Percentiles rank a stretch among this genome's conserved stretches.
These are phyloP conservation scores for Penstemon eatonii DNA, from an alignment of 257 asterid species.

Conservation along the genomic window DNA sequence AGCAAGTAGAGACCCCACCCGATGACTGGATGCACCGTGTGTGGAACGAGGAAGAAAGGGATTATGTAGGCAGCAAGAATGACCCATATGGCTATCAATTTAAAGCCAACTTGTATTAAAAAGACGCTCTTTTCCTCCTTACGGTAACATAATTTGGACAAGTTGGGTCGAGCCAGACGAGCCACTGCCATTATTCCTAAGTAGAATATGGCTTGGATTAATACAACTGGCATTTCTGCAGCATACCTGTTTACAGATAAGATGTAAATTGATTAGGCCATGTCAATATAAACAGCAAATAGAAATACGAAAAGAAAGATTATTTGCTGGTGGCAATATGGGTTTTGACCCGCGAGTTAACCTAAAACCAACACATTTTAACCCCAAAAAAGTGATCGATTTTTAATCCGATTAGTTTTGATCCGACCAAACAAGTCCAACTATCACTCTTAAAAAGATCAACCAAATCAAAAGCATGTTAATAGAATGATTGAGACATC, in stretches of 20 bases:
- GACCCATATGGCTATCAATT: conserved; percentile 67
- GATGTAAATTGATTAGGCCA: conserved; percentile 4
- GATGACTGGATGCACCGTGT: conserved; percentile 70
- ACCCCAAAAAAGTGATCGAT: too few species aligned
- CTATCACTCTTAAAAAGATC: too few species aligned
- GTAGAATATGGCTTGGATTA: conserved; percentile 60
- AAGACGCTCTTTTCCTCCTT: conserved; percentile 67
- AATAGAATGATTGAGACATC: too few species aligned
- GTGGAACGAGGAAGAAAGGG: conserved; percentile 78
- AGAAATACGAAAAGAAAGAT: too few species aligned
- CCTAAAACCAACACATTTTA: too few species aligned
- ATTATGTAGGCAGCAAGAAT: conserved; percentile 63
- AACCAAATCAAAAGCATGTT: too few species aligned
- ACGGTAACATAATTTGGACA: conserved; percentile 72
- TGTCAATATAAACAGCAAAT: too few species aligned
- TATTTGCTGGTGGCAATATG: too few species aligned
- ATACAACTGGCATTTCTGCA: conserved; percentile 63
- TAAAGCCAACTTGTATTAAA: conserved; percentile 58
- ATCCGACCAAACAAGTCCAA: too few species aligned
- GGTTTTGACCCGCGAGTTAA: too few species aligned
- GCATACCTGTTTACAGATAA: conserved; percentile 48
- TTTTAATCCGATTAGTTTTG: too few species aligned
- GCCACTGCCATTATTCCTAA: conserved; percentile 60
- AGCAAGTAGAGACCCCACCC: conserved; percentile 85
- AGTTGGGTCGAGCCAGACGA: conserved; percentile 74